Evolutionary conservation across 495 filamentous ascomycete genomes (phyloP), one percentile per base, ranked within the genome.

Genomic region (Aeminium ludgeri): DNA sequence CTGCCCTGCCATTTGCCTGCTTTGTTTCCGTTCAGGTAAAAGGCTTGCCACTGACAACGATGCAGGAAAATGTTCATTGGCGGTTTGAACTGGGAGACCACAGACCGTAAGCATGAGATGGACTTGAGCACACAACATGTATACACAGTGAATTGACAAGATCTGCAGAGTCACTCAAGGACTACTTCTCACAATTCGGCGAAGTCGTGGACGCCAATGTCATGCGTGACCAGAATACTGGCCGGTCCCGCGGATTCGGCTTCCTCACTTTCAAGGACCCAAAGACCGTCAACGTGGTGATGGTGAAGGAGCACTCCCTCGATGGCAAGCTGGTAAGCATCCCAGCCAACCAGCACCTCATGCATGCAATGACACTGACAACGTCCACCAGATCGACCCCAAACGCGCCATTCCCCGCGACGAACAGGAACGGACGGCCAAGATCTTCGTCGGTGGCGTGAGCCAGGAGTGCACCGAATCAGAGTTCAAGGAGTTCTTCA

Each of bases 21-120:
- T n/a, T n/a, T n/a, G n/a, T n/a, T n/a, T n/a, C n/a, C n/a, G n/a
- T n/a, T n/a, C n/a, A n/a, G n/a, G n/a, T n/a, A n/a, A n/a, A n/a
- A n/a, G n/a, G n/a, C n/a, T n/a, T n/a, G n/a, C n/a, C n/a, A n/a
- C n/a, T n/a, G n/a, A n/a, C n/a, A n/a, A n/a, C n/a, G n/a, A n/a
- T 53, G 40, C 59, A 97, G 89, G 51, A 97, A 97, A 65, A 97
- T 97, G 89, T 97, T 97, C 52, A 97, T 97, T 65, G 89, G 89
- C 52, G 89, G 89, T 13, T 65, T 97, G 49, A 97, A 97, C 58
- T 97, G 89, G 89, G 89, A 97, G 60, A 97, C 89, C 20, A 95
- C 89, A 36, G 89, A 97, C 64, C 80, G 89, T 97, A 80, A 69
- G 82, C 56, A 6, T 34, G 38, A 3, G 10, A 16, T 27, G 18